Evolutionary conservation across 2,329 filamentous ascomycete species (phyloP), one percentile per base, ranked within the genome.

Genomic region (Acrodontium crateriforme): DNA sequence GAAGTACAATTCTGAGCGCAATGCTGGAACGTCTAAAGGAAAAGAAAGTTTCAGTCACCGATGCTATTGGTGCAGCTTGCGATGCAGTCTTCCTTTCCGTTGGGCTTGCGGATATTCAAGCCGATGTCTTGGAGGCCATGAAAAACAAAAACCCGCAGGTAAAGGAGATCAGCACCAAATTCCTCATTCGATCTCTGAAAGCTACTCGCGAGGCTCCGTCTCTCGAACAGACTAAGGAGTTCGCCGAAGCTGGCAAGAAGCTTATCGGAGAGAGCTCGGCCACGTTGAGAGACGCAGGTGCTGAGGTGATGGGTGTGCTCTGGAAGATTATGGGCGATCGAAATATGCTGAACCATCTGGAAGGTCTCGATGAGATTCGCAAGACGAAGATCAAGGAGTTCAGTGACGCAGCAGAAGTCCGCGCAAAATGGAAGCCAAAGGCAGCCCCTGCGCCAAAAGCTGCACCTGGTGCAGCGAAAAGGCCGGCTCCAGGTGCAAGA

Each of bases 281-380:
- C 44, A 76, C 69, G 3, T 71, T 92, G 34, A 74, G 89, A 56
- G 78, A 87, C 26, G 84, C 83, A 16, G 89, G 85, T 52, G 85
- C 85, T 9, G 89, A 98, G 54, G 75, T 89, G 18, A 63, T 98
- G 3, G 89, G 91, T 38, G 93, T 85, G 0, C 56, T 98, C 27
- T 95, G 94, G 89, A 98, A 95, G 60, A 95, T 98, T 30, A 81
- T 95, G 60, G 87, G 89, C 22, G 91, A 98, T 55, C 74, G 89
- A 32, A 81, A 81, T 28, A 98, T 98, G 89, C 83, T 79, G 23
- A 78, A 82, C 6, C 80, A 92, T 51, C 60, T 98, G 10, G 87
- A 94, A 38, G 83, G 83, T 3, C 64, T 98, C 3, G 89, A 98
- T 49, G 89, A 98, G 14, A 95, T 95, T 41, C 73, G 85, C 36